Evolutionary conservation across 2,329 filamentous ascomycete genomes (phyloP), one percentile per base, ranked within the genome.

Genomic region (Diaporthe longicolla): DNA sequence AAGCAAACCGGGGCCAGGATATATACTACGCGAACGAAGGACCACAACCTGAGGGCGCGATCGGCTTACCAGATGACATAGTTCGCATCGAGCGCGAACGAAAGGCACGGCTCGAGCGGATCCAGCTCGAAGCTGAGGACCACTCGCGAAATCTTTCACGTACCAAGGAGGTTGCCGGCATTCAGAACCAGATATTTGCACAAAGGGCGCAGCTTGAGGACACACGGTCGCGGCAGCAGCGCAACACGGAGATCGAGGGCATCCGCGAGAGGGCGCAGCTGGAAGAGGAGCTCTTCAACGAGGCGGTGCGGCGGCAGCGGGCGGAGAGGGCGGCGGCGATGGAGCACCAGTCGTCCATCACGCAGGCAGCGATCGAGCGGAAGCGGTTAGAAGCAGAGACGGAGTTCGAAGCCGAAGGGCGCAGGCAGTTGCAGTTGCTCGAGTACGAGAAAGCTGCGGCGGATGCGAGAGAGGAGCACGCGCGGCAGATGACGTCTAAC

Each of bases 21-120:
- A 84, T 89, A 5, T 91, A 85, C 78, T 91, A 89, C 79, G 86
- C 88, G 58, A 86, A 87, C 76, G 82, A 83, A 3, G 88, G 88
- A 0, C 83, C 87, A 0, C 89, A 91, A 73, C 89, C 89, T 1
- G 83, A 86, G 0, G 89, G 86, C 69, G 87, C 88, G 0, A 77
- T 87, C 26, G 89, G 89, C 3, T 82, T 91, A 17, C 89, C 89
- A 0, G 80, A 84, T 1, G 86, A 89, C 29, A 82, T 91, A 26
- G 82, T 85, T 29, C 79, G 84, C 0, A 83, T 86, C 69, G 89
- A 91, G 66, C 85, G 87, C 7, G 84, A 85, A 68, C 87, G 89
- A 26, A 85, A 83, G 59, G 85, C 86, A 0, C 85, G 86, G 0
- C 77, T 86, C 4, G 82, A 84, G 40, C 87, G 88, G 0, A 80